Base-by-base conservation (phyloP, 352 stramenopile species). In the Globisporangium carolinianum region DNA sequence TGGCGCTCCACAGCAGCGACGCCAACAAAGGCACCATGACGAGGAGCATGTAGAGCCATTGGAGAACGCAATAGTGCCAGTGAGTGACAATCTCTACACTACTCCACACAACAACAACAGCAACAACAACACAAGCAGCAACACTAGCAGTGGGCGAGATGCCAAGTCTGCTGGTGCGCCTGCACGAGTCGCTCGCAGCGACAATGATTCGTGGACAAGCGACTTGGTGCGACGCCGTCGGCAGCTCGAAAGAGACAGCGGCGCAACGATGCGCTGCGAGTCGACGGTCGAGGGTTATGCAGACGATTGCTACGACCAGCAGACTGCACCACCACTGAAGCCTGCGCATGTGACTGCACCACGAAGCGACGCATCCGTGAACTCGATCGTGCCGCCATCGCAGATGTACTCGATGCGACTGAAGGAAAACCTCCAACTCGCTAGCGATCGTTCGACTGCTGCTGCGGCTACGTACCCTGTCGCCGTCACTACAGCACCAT, bases 141-240 rank as follows among this genome's bases (percentile, higher is more conserved):
- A 14, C 45, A 32, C n/a, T 5, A 49, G 14, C 8, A 5, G 6
- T 35, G 24, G 3, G 24, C 24, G 1, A 32, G 24, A 32, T 32
- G 24, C 24, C 24, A 32, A 32, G 24, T 49, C 45, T 11, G 24
- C n/a, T 18, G 17, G n/a, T 50, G 55, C 39, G 32, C 2, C 14
- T 38, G 15, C 15, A 6, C 35, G 36, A 1, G 7, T 15, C 6
- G 35, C 7, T 45, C 32, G 6, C n/a, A n/a, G 46, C 0, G 41
- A 36, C 1, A 32, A 32, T 32, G 53, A 68, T 51, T 6, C 57
- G 2, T 68, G 58, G 48, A 59, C 57, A 42, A 62, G 65, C 14
- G 75, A 65, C 41, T 64, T 85, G 7, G 67, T 87, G 2, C 68
- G 73, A 38, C 70, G 70, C 4, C 70, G 69, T n/a, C 66, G 72